Percentiles rank a stretch among this genome's conserved stretches.
These are phyloP conservation scores for Malania oleifera DNA, from an alignment of 164 flowering plant species.

Conservation along the genomic window DNA sequence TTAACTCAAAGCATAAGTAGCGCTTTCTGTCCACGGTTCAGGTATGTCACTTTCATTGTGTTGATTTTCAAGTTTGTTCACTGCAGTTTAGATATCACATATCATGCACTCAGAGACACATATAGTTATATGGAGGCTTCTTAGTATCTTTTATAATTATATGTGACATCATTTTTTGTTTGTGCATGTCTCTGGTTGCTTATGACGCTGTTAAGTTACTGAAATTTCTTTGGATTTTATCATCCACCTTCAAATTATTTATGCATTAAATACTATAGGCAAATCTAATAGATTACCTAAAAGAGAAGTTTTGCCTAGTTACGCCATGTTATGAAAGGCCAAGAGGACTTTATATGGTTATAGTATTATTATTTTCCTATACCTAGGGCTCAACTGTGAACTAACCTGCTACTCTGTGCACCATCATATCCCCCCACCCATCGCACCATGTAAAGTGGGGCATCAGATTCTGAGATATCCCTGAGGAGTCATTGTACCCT, in stretches of 20 bases:
- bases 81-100: too few relatives aligned
- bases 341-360: not conserved
- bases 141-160: too few relatives aligned
- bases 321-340: not conserved
- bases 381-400: too few relatives aligned
- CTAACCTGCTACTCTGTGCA: too few relatives aligned
- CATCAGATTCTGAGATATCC: too few relatives aligned
- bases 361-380: too few relatives aligned
- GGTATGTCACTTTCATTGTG: constrained; percentile 34
- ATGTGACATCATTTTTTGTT: too few relatives aligned
- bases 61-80: constrained; percentile 4
- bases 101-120: too few relatives aligned
- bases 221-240: not conserved
- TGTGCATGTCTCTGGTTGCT: not conserved
- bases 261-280: not conserved
- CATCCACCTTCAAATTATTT: not conserved
- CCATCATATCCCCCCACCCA: too few relatives aligned
- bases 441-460: too few relatives aligned
- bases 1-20: constrained; percentile 75
- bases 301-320: not conserved
- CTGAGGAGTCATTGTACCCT: too few relatives aligned
- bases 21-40: constrained; percentile 83
- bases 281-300: not conserved
- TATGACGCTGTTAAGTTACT: not conserved
- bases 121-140: too few relatives aligned